Conservation (phyloP, 257 asterid species). For the Fraxinus americana region DNA sequence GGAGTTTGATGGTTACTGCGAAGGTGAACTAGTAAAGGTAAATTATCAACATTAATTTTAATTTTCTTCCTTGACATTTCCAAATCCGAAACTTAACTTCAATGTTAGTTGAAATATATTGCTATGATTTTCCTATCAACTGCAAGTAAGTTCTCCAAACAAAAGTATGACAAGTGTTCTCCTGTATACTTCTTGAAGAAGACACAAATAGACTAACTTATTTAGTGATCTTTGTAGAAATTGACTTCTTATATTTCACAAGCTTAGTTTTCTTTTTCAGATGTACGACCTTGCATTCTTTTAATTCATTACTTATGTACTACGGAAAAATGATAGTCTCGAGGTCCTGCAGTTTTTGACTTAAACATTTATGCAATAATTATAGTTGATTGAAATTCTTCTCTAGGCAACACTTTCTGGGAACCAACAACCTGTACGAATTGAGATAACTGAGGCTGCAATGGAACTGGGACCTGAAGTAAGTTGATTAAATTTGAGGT, state of each 20-base stretch:
- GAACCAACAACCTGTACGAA: constrained; percentile 90
- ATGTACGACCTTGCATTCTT: neutral
- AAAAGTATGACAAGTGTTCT: constrained; percentile 5
- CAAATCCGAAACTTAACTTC: neutral
- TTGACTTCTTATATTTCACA: neutral
- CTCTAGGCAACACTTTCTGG: constrained; percentile 90
- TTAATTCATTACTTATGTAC: neutral
- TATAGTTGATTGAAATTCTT: constrained; percentile 23
- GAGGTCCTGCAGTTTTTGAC: neutral
- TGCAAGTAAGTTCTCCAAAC: neutral
- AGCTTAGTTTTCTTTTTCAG: neutral
- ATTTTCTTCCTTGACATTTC: neutral
- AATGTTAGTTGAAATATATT: neutral
- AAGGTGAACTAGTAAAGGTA: constrained; percentile 92
- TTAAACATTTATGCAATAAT: neutral
- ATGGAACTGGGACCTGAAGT: constrained; percentile 91
- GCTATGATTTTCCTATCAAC: neutral
- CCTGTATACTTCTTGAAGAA: neutral
- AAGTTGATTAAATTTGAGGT: constrained; percentile 31
- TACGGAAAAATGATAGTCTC: neutral
- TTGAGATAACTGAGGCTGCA: constrained; percentile 96
- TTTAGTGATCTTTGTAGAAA: neutral
- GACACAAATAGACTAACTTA: neutral
- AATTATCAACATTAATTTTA: constrained; percentile 12
- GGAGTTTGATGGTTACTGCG: constrained; percentile 95